Evolutionary conservation across 441 rosid species (phyloP).

Genomic region (Populus hybrid): DNA sequence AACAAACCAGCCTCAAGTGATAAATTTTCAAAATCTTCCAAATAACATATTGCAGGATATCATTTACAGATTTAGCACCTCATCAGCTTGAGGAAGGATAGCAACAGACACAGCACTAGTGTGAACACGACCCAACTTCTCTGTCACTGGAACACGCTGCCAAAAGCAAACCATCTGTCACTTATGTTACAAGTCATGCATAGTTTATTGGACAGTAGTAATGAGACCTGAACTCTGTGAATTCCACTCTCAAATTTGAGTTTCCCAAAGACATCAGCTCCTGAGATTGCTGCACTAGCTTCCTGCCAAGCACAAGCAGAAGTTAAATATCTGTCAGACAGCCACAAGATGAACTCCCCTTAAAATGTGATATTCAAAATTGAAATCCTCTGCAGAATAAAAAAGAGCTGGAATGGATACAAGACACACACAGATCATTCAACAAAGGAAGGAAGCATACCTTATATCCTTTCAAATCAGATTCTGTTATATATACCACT

Average conservation of each 20-base stretch:
- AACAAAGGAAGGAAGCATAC: constrained; percentile 25
- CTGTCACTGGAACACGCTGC: constrained; percentile 96
- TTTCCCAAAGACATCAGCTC: constrained; percentile 75
- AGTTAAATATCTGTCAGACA: constrained; percentile 18
- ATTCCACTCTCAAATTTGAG: constrained; percentile 98
- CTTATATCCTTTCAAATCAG: constrained; percentile 91
- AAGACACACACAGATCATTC: background rate
- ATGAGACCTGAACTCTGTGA: constrained; percentile 89
- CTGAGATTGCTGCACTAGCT: constrained; percentile 92
- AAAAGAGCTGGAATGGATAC: background rate
- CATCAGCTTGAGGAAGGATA: constrained; percentile 96
- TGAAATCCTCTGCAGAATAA: background rate
- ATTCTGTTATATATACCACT: constrained; percentile 65
- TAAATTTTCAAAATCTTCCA: background rate
- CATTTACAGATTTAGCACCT: constrained; percentile 42
- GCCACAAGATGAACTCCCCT: constrained; percentile 5
- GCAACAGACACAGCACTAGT: constrained; percentile 97
- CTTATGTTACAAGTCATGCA: constrained; percentile 12
- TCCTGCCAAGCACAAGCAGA: constrained; percentile 48
- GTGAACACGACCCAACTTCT: constrained; percentile 89
- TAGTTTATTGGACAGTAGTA: background rate
- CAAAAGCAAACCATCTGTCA: constrained; percentile 23
- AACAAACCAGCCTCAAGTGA: background rate
- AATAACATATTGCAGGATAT: background rate
- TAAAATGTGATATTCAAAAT: background rate